Percentiles rank a stretch among this genome's conserved stretches.
Evolutionary conservation across 2,329 filamentous ascomycete species (phyloP).

Genomic region (Lithohypha guttulata): DNA sequence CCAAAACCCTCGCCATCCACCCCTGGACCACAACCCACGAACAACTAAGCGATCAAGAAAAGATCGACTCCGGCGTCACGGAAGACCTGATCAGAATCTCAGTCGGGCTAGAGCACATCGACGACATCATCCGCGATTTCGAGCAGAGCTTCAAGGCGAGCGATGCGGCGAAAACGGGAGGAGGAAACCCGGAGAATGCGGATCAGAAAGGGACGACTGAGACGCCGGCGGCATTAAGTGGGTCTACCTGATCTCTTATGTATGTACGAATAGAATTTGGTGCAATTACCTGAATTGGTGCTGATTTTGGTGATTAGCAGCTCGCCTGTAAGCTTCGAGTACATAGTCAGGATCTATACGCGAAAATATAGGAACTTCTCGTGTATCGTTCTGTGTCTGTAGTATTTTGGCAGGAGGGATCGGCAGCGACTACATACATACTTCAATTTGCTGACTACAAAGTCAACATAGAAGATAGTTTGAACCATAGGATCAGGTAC

Average conservation of each 20-base stretch:
- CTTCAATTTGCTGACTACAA: too few relatives aligned
- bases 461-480: too few relatives aligned
- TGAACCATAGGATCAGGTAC: too few relatives aligned
- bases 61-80: slow-evolving; percentile 62
- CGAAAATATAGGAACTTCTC: too few relatives aligned
- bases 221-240: slow-evolving; percentile 20
- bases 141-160: slow-evolving; percentile 65
- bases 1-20: slow-evolving; percentile 81
- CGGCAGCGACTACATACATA: too few relatives aligned
- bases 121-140: slow-evolving; percentile 87
- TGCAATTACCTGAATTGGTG: too few relatives aligned
- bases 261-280: not conserved
- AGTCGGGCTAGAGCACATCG: slow-evolving; percentile 83
- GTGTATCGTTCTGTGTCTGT: too few relatives aligned
- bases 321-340: not conserved
- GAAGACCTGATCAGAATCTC: slow-evolving; percentile 82
- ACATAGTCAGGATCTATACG: too few relatives aligned
- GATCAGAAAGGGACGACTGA: slow-evolving; percentile 12
- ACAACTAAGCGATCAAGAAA: slow-evolving; percentile 72
- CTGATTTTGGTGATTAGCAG: not conserved
- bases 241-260: slow-evolving; percentile 19
- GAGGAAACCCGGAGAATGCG: slow-evolving; percentile 10
- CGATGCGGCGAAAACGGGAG: slow-evolving; percentile 14
- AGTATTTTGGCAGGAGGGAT: too few relatives aligned
- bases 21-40: slow-evolving; percentile 86